Evolutionary conservation across 257 asterid genomes (phyloP).

Genomic region (Plectranthus barbatus): DNA sequence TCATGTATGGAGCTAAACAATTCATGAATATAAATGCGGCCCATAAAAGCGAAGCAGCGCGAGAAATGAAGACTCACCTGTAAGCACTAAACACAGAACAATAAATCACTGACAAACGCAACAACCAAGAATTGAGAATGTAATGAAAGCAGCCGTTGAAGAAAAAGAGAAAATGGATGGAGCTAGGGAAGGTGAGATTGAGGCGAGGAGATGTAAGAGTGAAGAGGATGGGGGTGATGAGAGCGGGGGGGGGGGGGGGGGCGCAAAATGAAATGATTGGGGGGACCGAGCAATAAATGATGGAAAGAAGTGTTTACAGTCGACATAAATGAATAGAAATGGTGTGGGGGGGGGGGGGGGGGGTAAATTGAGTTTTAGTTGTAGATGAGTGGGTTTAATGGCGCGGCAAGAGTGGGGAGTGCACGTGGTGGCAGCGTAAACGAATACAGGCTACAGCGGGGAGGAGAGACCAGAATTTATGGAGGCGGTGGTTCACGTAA

Average conservation of each 20-base stretch:
- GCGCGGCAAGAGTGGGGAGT: constrained; percentile 49
- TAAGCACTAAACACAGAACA: not conserved
- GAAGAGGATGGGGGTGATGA: constrained; percentile 11
- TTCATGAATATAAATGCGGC: not conserved
- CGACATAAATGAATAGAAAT: constrained; percentile 1
- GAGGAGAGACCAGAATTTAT: not conserved
- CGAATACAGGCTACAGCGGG: not conserved
- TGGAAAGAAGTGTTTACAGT: constrained; percentile 12
- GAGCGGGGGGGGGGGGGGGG: constrained; percentile 10
- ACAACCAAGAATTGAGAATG: constrained; percentile 16
- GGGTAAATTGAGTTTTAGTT: too few species aligned
- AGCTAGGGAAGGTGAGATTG: not conserved
- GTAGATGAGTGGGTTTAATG: constrained; percentile 2
- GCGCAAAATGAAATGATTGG: constrained; percentile 31
- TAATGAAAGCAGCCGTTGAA: constrained; percentile 13
- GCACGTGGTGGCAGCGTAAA: constrained; percentile 39
- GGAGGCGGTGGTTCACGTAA: constrained; percentile 1
- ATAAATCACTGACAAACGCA: too few species aligned
- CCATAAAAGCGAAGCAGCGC: not conserved
- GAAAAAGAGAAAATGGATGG: not conserved
- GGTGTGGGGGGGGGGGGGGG: not conserved
- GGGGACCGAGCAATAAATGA: constrained; percentile 28
- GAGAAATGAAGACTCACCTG: constrained; percentile 21
- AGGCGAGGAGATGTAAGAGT: not conserved
- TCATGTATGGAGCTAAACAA: not conserved